Conservation (phyloP, 192 early-diverging fungal species). For the Chytriomyces hyalinus region DNA sequence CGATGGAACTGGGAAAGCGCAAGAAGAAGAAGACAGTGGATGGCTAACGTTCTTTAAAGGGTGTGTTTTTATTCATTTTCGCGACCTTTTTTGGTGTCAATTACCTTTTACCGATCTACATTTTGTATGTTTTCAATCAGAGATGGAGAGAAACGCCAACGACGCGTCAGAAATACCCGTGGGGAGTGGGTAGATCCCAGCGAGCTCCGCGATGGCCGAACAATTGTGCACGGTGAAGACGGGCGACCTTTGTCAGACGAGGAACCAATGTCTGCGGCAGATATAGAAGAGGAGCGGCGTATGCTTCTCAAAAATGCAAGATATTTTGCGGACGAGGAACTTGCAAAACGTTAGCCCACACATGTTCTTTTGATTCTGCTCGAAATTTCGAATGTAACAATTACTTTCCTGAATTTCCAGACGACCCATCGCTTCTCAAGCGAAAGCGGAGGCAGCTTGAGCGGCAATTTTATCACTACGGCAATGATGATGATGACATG, state of each 20-base stretch:
- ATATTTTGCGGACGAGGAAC: slow-evolving; percentile 59
- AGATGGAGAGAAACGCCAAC: slow-evolving; percentile 45
- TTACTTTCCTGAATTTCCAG: slow-evolving; percentile 5
- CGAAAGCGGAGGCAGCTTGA: slow-evolving; percentile 29
- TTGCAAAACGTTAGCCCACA: slow-evolving; percentile 25
- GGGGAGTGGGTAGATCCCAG: slow-evolving; percentile 67
- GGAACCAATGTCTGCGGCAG: slow-evolving; percentile 41
- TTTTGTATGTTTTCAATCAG: not conserved
- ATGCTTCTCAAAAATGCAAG: slow-evolving; percentile 61
- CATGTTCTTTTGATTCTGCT: not conserved
- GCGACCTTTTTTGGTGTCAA: no score
- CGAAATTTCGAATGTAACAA: slow-evolving; percentile 28
- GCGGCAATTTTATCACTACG: slow-evolving; percentile 25
- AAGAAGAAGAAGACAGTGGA: slow-evolving; percentile 28
- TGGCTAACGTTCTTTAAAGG: slow-evolving; percentile 21
- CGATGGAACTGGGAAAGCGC: not conserved
- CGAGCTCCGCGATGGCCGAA: slow-evolving; percentile 62
- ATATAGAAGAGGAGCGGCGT: slow-evolving; percentile 51
- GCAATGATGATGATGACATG: slow-evolving; percentile 29
- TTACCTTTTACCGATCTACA: no score
- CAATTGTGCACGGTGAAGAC: slow-evolving; percentile 54
- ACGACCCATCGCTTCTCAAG: slow-evolving; percentile 37
- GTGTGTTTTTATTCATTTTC: not conserved
- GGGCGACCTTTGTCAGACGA: slow-evolving; percentile 34
- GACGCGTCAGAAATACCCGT: slow-evolving; percentile 63